Base-by-base conservation (phyloP, 768 basidiomycete species). In the Mycena galericulata region DNA sequence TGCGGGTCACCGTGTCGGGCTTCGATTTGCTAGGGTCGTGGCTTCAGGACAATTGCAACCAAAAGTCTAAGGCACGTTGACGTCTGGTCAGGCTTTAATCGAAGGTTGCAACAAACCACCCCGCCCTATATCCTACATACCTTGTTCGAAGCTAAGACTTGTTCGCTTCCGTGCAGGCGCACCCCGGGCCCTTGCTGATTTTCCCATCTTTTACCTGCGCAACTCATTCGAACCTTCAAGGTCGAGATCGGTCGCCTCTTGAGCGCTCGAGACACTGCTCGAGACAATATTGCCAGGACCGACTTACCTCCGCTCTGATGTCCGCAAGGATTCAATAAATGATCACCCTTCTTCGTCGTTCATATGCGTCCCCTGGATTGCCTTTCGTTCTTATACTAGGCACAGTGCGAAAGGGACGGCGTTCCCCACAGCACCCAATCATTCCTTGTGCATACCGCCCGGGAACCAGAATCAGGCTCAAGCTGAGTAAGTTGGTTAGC, bases 321-420 rank as follows among this genome's bases (percentile, higher is more conserved):
- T 34, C 65, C 65, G 51, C 55, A 29, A 26, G 43, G 30, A 46
- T 24, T 54, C 34, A 36, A 60, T 32, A 18, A 36, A 22, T 26
- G 20, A 59, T 53, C 41, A 45, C 24, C 38, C 56, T 65, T 65
- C 64, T 18, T 38, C 59, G 46, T 62, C 61, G 29, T 62, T 58
- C 46, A 43, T 53, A 49, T 63, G 27, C n/a, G n/a, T 61, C 29
- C 24, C 38, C 10, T 18, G 26, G 41, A 36, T 45, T 53, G 36
- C 41, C 38, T 49, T 51, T 38, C 34, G 41, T 32, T 22, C 36
- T 54, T 40, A 32, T 38, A 32, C 47, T 61, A 30, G 41, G 30
- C 65, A 38, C 36, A 46, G 18, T 50, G 67, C 67, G 67, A 62
- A 46, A 38, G 54, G 54, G 50, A 17, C 67, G 67, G 66, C 41